Percentiles rank a stretch among this genome's conserved stretches.
phyloP scores from a whole-genome alignment of 371 early-diverging fungal genomes.

The Gilbertella persicaria region DNA sequence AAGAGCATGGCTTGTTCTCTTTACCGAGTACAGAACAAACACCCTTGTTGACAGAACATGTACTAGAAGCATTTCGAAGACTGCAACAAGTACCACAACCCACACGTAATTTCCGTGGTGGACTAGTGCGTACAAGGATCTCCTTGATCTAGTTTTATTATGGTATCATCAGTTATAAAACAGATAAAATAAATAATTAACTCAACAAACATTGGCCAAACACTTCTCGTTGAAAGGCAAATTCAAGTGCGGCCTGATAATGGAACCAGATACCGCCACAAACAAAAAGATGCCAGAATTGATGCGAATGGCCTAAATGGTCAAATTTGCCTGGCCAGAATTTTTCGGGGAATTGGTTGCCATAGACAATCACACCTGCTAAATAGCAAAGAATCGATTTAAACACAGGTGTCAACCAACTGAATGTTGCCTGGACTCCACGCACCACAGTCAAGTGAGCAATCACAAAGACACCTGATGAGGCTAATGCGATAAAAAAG shows the following conservation, averaged over 20 bases:
- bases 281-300: conserved; percentile 80
- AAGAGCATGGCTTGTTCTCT: conserved; percentile 67
- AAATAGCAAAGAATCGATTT: conserved; percentile 46
- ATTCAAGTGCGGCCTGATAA: conserved; percentile 62
- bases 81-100: conserved; percentile 75
- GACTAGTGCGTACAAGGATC: conserved; percentile 73
- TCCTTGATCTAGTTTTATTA: conserved; percentile 80
- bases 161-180: too few relatives aligned
- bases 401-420: conserved; percentile 47
- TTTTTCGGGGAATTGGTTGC: conserved; percentile 73
- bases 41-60: conserved; percentile 83
- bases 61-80: conserved; percentile 88
- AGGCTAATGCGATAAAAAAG: conserved; percentile 61
- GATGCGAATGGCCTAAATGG: conserved; percentile 73
- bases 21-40: conserved; percentile 77
- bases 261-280: conserved; percentile 71
- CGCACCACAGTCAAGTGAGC: conserved; percentile 55
- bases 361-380: conserved; percentile 60
- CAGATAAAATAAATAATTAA: background rate
- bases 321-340: conserved; percentile 78
- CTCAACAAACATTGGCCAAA: conserved; percentile 35
- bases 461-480: conserved; percentile 66
- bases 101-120: conserved; percentile 76
- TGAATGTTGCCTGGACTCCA: conserved; percentile 52
- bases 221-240: conserved; percentile 34